phyloP scores from a whole-genome alignment of 2,329 filamentous ascomycete genomes.

The Zymoseptoria tritici region DNA sequence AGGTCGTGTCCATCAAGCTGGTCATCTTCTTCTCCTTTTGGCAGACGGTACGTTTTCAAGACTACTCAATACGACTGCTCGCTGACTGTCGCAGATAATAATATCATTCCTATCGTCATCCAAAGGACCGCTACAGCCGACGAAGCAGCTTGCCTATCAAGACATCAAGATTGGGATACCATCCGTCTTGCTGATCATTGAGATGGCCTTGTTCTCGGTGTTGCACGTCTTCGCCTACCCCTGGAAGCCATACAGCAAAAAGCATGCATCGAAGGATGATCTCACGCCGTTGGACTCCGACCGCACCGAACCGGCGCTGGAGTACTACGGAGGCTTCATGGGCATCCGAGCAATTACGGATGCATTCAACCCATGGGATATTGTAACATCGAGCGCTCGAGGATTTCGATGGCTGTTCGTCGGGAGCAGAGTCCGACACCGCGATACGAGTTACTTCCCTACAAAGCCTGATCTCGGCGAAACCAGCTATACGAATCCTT shows the following conservation, averaged over 20 bases:
- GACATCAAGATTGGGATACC: slow-evolving; percentile 79
- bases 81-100: slow-evolving; percentile 36
- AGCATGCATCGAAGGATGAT: slow-evolving; percentile 24
- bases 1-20: slow-evolving; percentile 79
- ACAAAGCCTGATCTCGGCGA: slow-evolving; percentile 11
- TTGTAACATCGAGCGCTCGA: slow-evolving; percentile 70
- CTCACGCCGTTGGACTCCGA: slow-evolving; percentile 8
- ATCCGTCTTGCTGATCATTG: slow-evolving; percentile 67
- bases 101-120: slow-evolving; percentile 56
- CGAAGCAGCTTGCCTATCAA: slow-evolving; percentile 55
- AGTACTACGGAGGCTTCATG: slow-evolving; percentile 57
- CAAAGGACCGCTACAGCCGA: slow-evolving; percentile 56
- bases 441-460: slow-evolving; percentile 35
- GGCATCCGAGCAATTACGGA: slow-evolving; percentile 61
- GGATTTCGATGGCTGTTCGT: slow-evolving; percentile 75
- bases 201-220: slow-evolving; percentile 75
- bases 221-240: slow-evolving; percentile 79
- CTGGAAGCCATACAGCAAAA: slow-evolving; percentile 59
- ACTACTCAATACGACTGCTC: not conserved
- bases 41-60: slow-evolving; percentile 55
- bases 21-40: slow-evolving; percentile 90
- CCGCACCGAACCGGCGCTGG: slow-evolving; percentile 4
- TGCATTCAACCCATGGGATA: slow-evolving; percentile 74
- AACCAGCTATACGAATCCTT: slow-evolving; percentile 17
- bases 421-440: slow-evolving; percentile 53